These are phyloP conservation scores for Miamiensis avidus DNA, from an alignment of 169 alveolate species.

Conservation along the genomic window DNA sequence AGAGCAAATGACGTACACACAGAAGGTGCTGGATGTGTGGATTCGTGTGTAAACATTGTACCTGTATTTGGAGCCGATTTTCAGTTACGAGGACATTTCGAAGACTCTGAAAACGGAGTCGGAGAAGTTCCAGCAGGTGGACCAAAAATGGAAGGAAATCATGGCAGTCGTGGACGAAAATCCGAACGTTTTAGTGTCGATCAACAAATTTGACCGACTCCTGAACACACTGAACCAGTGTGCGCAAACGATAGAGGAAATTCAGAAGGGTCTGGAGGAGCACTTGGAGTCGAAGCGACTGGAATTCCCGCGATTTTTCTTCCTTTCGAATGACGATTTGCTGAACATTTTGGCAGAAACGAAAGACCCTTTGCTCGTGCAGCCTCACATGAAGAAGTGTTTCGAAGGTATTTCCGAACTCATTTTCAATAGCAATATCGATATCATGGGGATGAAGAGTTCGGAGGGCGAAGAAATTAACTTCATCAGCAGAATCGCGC, in stretches of 20 bases:
- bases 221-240: constrained; percentile 68
- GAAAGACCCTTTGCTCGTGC: constrained; percentile 67
- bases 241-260: constrained; percentile 67
- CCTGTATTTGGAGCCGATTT: constrained; percentile 87
- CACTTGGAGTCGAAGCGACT: constrained; percentile 79
- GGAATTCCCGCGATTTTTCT: constrained; percentile 78
- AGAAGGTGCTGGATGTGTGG: constrained; percentile 84
- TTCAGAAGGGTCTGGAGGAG: constrained; percentile 69
- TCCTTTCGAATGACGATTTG: constrained; percentile 80
- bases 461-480: constrained; percentile 74
- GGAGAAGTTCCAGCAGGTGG: constrained; percentile 74
- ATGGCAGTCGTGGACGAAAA: constrained; percentile 70
- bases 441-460: constrained; percentile 64
- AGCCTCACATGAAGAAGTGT: constrained; percentile 79
- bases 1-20: constrained; percentile 60
- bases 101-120: constrained; percentile 81
- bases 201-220: constrained; percentile 49
- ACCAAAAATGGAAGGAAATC: constrained; percentile 73
- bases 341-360: constrained; percentile 78
- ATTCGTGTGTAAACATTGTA: constrained; percentile 78
- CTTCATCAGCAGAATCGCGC: constrained; percentile 65
- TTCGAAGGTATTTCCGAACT: constrained; percentile 79
- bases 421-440: constrained; percentile 54
- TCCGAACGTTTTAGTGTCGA: constrained; percentile 73
- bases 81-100: constrained; percentile 81